Evolutionary conservation across 768 basidiomycete species (phyloP).

Genomic region (Punctularia strigosozonata): DNA sequence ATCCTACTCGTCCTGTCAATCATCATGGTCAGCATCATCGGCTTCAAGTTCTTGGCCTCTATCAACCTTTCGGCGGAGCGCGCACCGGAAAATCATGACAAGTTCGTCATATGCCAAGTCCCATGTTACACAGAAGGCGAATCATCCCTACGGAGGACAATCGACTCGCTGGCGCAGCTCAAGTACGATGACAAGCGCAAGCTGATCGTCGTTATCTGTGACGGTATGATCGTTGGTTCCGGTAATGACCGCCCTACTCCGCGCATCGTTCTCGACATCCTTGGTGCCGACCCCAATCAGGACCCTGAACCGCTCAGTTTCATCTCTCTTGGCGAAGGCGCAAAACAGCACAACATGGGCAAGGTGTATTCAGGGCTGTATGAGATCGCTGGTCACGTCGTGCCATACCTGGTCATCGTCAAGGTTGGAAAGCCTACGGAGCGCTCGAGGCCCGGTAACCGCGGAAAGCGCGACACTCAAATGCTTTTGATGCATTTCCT

Average conservation of each 20-base stretch:
- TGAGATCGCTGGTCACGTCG: conserved; percentile 88
- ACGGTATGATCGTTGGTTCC: conserved; percentile 96
- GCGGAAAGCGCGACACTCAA: conserved; percentile 97
- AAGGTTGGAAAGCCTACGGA: conserved; percentile 96
- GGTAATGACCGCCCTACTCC: conserved; percentile 96
- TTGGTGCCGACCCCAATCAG: conserved; percentile 85
- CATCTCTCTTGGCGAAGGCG: conserved; percentile 86
- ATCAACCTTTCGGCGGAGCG: conserved; percentile 71
- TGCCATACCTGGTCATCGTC: conserved; percentile 85
- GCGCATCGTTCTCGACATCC: conserved; percentile 90
- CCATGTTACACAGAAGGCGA: conserved; percentile 99
- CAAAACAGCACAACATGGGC: conserved; percentile 96
- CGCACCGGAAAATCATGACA: conserved; percentile 90
- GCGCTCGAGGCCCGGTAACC: conserved; percentile 86
- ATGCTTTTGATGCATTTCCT: conserved; percentile 95
- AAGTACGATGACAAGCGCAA: conserved; percentile 99
- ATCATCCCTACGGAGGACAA: conserved; percentile 70
- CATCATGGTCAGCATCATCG: conserved; percentile 91
- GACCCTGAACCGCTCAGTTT: conserved; percentile 95
- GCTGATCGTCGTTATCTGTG: conserved; percentile 85
- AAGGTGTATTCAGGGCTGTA: conserved; percentile 96
- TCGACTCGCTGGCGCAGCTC: conserved; percentile 87
- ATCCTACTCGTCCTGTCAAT: conserved; percentile 82
- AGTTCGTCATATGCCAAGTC: conserved; percentile 95
- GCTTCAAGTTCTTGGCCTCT: conserved; percentile 91